These are phyloP conservation scores for Pterocarpus santalinus DNA, from an alignment of 306 rosid species.

Conservation along the genomic window DNA sequence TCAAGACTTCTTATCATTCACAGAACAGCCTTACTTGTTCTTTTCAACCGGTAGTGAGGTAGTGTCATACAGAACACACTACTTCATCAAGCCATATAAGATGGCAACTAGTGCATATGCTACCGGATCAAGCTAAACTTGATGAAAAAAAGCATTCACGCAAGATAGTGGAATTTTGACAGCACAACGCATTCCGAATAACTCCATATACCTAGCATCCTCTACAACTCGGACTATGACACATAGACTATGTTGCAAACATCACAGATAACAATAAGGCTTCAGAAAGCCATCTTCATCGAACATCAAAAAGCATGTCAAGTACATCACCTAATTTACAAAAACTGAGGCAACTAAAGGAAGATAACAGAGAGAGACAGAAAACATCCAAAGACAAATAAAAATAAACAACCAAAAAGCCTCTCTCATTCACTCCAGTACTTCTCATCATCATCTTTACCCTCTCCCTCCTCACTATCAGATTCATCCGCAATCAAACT, in stretches of 20 bases:
- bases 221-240: neutral
- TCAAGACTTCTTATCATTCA: too few relatives aligned
- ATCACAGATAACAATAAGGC: neutral
- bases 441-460: slow-evolving; percentile 67
- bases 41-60: too few relatives aligned
- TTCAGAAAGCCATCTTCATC: slow-evolving; percentile 1
- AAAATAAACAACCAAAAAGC: neutral
- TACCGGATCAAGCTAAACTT: neutral
- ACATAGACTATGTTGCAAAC: neutral
- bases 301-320: slow-evolving; percentile 4
- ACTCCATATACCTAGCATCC: neutral
- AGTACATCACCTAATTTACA: slow-evolving; percentile 37
- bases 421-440: slow-evolving; percentile 76
- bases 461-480: slow-evolving; percentile 53
- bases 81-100: neutral
- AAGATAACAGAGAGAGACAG: too few relatives aligned
- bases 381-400: neutral
- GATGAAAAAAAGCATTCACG: neutral
- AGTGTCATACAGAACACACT: too few relatives aligned
- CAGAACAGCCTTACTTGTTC: too few relatives aligned
- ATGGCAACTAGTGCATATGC: neutral
- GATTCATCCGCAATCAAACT: slow-evolving; percentile 46
- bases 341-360: neutral
- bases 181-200: neutral
- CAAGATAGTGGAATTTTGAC: neutral